Conservation (phyloP, 495 filamentous ascomycete genomes). For the Podospora anserina region DNA sequence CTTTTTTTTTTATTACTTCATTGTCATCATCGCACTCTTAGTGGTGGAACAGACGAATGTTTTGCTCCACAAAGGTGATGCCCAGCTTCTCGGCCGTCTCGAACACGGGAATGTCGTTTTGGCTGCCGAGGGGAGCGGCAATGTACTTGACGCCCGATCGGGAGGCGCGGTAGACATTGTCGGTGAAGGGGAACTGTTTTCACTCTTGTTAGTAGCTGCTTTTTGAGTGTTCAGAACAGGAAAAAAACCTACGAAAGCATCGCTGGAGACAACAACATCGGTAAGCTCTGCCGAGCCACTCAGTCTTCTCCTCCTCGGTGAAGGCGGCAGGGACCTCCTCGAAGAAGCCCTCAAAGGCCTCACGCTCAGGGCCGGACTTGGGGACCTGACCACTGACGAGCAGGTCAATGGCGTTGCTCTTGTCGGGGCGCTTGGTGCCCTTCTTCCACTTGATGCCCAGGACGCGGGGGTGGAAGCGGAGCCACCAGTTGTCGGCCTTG, state of each 20-base stretch:
- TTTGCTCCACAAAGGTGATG: constrained; percentile 88
- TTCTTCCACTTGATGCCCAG: constrained; percentile 92
- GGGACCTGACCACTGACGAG: constrained; percentile 87
- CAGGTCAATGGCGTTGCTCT: constrained; percentile 96
- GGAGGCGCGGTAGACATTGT: constrained; percentile 89
- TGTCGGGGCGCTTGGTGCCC: constrained; percentile 91
- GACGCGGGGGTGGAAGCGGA: constrained; percentile 88
- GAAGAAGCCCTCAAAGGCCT: constrained; percentile 83
- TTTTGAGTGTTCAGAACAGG: background rate
- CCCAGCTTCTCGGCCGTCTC: constrained; percentile 90
- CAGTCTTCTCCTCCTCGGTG: constrained; percentile 75
- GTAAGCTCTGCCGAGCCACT: constrained; percentile 76
- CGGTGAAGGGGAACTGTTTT: constrained; percentile 87
- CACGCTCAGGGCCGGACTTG: constrained; percentile 73
- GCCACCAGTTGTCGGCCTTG: constrained; percentile 99
- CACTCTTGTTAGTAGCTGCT: background rate
- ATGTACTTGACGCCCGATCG: constrained; percentile 93
- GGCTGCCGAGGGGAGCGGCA: constrained; percentile 86
- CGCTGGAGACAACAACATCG: constrained; percentile 82
- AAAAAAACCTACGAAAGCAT: constrained; percentile 79
- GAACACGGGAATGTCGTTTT: constrained; percentile 86
- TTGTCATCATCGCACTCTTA: constrained; percentile 37
- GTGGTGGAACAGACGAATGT: constrained; percentile 84
- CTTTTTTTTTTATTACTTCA: constrained; percentile 7
- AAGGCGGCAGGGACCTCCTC: constrained; percentile 85